Evolutionary conservation across 306 rosid species (phyloP), one percentile per base, ranked within the genome.

Genomic region (Morella rubra): DNA sequence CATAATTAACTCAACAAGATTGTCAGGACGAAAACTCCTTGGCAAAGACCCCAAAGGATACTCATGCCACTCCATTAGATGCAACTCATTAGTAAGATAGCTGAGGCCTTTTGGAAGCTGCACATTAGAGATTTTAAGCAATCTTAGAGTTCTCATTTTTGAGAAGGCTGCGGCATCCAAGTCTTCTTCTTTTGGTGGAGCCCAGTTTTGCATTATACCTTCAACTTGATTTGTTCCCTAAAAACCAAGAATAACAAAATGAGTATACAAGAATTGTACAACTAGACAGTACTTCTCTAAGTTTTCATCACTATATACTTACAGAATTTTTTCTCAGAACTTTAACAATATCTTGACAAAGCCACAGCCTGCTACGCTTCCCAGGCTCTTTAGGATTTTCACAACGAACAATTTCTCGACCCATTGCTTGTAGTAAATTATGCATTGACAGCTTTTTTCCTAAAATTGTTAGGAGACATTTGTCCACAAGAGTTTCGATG

Each of bases 1-100:
- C 82, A 82, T 69, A 52, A 69, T 71, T 8, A 82, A 54, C 64
- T 78, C 41, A 19, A 82, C 85, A 42, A 82, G 77, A 15, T 77
- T 60, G 4, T 54, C 15, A 1, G 69, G 69, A 27, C 73, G 73
- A 42, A 69, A 51, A 20, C 32, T n/a, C 22, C 0, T 40, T 14
- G 85, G 77, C 24, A 82, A 37, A 3, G 24, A 62, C 11, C 51
- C 51, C 27, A 81, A 24, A 15, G 69, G 76, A 71, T n/a, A 81
- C 14, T 19, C 73, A 51, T 46, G n/a, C 84, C 87, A 84, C 0
- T 44, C 59, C 3, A 84, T 53, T 20, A 80, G 16, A 67, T 68
- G 69, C 68, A 80, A 73, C 55, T 73, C 14, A 46, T 78, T 80
- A 4, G 81, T 27, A 62, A 80, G 84, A 45, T 68, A 76, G 32